A percentile compares a stretch with the other conserved stretches of the same genome.
phyloP scores from a whole-genome alignment of 169 alveolate genomes.

The Plasmodium adleri region DNA sequence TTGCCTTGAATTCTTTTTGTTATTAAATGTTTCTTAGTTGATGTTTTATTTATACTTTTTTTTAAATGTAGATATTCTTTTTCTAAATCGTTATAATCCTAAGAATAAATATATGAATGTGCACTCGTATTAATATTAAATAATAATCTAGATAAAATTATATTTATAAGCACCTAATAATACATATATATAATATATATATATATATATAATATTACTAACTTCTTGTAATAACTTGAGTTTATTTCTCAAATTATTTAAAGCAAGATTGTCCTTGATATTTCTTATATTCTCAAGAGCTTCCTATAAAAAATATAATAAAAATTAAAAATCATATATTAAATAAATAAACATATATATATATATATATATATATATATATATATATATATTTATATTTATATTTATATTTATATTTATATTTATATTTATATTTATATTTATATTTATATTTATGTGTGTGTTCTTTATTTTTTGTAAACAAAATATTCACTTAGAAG shows the following conservation, averaged over 20 bases:
- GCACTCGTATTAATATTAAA: too few species aligned
- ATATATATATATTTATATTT: too few species aligned
- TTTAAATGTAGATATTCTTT: slow-evolving; percentile 38
- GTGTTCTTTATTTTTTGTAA: neutral
- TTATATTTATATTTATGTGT: neutral
- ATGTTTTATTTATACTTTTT: slow-evolving; percentile 30
- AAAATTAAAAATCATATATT: neutral
- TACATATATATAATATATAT: neutral
- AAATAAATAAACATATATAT: slow-evolving; percentile 11
- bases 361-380: slow-evolving; percentile 14
- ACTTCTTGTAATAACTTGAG: slow-evolving; percentile 35
- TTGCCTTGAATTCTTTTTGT: slow-evolving; percentile 2
- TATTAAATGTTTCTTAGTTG: slow-evolving; percentile 3
- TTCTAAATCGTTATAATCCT: slow-evolving; percentile 42
- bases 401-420: neutral
- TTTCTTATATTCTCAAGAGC: slow-evolving; percentile 19
- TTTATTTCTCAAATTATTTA: slow-evolving; percentile 37
- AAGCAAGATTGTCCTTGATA: slow-evolving; percentile 13
- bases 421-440: too few species aligned
- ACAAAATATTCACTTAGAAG: too few species aligned
- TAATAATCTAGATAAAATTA: too few species aligned
- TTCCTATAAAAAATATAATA: neutral
- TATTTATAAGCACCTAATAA: neutral
- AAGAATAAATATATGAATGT: neutral
- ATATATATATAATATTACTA: neutral